Base-by-base conservation (phyloP, 176 grass and related monocot genomes). In the Leersia perrieri region DNA sequence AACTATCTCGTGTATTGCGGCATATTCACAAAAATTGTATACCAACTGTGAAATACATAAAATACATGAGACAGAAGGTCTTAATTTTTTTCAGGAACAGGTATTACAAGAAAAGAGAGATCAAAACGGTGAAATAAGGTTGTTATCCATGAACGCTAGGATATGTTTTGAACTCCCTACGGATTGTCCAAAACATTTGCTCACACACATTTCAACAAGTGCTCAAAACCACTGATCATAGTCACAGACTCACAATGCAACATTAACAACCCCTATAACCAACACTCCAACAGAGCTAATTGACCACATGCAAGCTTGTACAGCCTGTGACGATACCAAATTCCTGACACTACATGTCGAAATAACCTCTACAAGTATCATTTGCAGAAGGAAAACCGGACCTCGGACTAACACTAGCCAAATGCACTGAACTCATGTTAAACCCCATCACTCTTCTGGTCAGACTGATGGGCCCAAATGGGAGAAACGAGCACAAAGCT, bases 1-100 rank as follows among this genome's bases (percentile, higher is more conserved):
- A 31, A 78, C 30, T 73, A 78, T 51, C 60, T 86, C 83, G 82
- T 78, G 63, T 49, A 35, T 90, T 78, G 32, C 30, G 44, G 45
- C 31, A 68, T 62, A 12, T 49, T 68, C 60, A 85, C 57, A 26
- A 60, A 73, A 81, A n/a, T 40, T 47, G 67, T 74, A 72, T 47
- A 68, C 58, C 11, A 77, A 78, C 73, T 78, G 73, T 44, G 28
- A 26, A 49, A 11, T 31, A 49, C 32, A 75, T 57, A 66, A 51
- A 28, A 60, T 45, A 72, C 14, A 60, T 72, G 36, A 38, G 32
- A 67, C 13, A 39, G 53, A 65, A 61, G 62, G 16, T 76, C 20
- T n/a, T 16, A 38, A 10, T 5, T 14, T 39, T 68, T 30, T 60
- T 81, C 11, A 27, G 73, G 44, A 60, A 78, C 45, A 66, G 18